A percentile compares a stretch with the other conserved stretches of the same genome.
Conservation (phyloP, 2,329 filamentous ascomycete species). For the Fusarium globosum region DNA sequence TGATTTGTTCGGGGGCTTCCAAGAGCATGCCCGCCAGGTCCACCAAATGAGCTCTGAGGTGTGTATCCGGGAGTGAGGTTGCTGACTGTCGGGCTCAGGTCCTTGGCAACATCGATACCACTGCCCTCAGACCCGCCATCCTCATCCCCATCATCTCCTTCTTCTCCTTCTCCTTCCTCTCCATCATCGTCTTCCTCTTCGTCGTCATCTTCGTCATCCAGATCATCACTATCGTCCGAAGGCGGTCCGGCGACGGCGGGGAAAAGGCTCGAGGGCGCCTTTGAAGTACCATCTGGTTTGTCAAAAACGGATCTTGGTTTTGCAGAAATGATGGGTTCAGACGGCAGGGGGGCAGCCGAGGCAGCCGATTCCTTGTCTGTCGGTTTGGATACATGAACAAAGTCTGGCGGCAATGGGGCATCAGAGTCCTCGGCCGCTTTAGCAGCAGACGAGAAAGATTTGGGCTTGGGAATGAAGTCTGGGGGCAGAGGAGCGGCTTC, state of each 20-base stretch:
- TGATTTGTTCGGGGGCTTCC: conserved; percentile 54
- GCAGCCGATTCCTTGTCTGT: conserved; percentile 12
- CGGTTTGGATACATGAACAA: conserved; percentile 38
- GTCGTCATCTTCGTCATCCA: conserved; percentile 49
- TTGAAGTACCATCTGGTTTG: conserved; percentile 51
- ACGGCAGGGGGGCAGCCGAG: conserved; percentile 26
- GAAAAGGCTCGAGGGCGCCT: conserved; percentile 46
- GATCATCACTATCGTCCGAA: conserved; percentile 56
- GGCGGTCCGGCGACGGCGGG: conserved; percentile 52
- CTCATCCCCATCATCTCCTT: conserved; percentile 62
- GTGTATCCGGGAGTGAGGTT: conserved; percentile 62
- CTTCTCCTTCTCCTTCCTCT: conserved; percentile 59
- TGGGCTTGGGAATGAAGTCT: conserved; percentile 45
- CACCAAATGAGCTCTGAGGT: conserved; percentile 69
- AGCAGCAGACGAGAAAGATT: conserved; percentile 11
- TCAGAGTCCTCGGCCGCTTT: conserved; percentile 32
- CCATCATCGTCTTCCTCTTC: conserved; percentile 57
- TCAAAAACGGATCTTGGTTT: conserved; percentile 31
- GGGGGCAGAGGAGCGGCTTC: conserved; percentile 59
- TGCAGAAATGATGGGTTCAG: conserved; percentile 22
- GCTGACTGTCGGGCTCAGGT: conserved; percentile 65
- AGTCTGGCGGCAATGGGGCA: conserved; percentile 50
- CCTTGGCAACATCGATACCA: conserved; percentile 73
- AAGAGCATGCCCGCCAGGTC: conserved; percentile 54
- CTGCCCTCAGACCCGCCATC: conserved; percentile 66